These are phyloP conservation scores for Trichothecium sympodiale DNA, from an alignment of 2,329 filamentous ascomycete genomes.

Conservation along the genomic window DNA sequence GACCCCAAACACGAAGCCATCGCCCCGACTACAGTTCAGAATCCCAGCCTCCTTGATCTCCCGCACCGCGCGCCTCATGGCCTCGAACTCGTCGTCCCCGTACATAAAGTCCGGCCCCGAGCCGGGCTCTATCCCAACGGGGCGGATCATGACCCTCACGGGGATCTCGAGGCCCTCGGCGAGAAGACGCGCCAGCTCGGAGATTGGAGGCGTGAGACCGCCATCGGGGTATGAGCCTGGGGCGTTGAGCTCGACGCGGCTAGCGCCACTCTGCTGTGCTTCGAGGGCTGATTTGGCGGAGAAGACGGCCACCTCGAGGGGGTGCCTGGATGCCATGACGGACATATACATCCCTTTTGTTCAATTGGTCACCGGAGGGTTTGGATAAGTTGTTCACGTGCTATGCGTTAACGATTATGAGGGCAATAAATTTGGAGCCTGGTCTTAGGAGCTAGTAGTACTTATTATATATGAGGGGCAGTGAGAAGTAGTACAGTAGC, in stretches of 20 bases:
- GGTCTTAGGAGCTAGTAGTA: too few relatives aligned
- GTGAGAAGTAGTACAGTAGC: too few relatives aligned
- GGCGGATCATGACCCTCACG: conserved; percentile 47
- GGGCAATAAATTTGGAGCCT: too few relatives aligned
- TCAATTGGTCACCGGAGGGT: too few relatives aligned
- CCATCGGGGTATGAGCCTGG: conserved; percentile 36
- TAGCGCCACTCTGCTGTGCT: conserved; percentile 31
- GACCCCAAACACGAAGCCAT: conserved; percentile 47
- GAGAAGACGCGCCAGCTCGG: conserved; percentile 23
- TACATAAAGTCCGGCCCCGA: conserved; percentile 35
- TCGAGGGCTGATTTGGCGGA: conserved; percentile 25
- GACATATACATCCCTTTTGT: too few relatives aligned
- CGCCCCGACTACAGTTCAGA: conserved; percentile 28
- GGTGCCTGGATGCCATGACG: conserved; percentile 8
- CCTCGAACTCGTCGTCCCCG: conserved; percentile 26
- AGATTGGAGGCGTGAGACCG: conserved; percentile 37
- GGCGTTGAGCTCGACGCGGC: conserved; percentile 43
- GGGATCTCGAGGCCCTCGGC: conserved; percentile 19
- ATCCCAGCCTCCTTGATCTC: conserved; percentile 24
- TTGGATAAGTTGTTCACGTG: too few relatives aligned
- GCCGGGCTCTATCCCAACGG: conserved; percentile 12
- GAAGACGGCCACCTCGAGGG: conserved; percentile 45
- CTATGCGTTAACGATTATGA: too few relatives aligned
- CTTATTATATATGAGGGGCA: too few relatives aligned
- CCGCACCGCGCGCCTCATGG: conserved; percentile 30